A percentile compares a stretch with the other conserved stretches of the same genome.
These are phyloP conservation scores for Populus trichocarpa DNA, from an alignment of 441 rosid species.

Conservation along the genomic window DNA sequence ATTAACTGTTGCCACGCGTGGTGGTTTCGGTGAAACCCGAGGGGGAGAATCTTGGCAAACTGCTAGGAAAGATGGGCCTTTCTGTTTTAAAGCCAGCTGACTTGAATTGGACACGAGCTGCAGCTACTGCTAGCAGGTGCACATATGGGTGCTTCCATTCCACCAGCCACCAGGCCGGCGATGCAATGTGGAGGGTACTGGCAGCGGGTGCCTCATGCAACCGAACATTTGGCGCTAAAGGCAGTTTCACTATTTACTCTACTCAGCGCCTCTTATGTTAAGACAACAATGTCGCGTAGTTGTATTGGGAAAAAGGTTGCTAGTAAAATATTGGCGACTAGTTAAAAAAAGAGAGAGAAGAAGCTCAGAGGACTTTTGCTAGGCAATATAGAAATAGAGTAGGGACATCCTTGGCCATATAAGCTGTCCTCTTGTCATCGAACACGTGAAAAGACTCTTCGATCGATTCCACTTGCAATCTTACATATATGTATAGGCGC, in stretches of 20 bases:
- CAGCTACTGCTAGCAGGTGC: conserved; percentile 10
- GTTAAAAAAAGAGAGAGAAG: too few relatives aligned
- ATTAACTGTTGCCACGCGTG: not conserved
- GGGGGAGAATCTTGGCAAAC: not conserved
- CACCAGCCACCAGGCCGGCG: not conserved
- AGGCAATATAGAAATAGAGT: not conserved
- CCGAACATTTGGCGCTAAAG: conserved; percentile 47
- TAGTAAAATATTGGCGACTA: not conserved
- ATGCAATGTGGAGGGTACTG: conserved; percentile 38
- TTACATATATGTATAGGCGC: too few relatives aligned
- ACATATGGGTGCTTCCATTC: not conserved
- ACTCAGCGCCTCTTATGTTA: not conserved
- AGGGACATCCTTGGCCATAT: not conserved
- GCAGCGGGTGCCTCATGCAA: conserved; percentile 41
- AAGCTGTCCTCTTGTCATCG: not conserved
- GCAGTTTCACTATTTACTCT: not conserved
- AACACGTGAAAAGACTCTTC: conserved; percentile 35
- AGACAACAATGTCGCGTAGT: not conserved
- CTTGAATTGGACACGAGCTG: not conserved
- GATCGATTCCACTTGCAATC: not conserved
- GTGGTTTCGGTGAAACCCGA: not conserved
- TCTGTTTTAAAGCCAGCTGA: too few relatives aligned
- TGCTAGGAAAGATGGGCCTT: not conserved
- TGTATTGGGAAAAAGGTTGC: not conserved
- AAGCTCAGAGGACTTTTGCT: not conserved